These are phyloP conservation scores for Artemisia tridentata DNA, from an alignment of 129 eudicot species.

Conservation along the genomic window DNA sequence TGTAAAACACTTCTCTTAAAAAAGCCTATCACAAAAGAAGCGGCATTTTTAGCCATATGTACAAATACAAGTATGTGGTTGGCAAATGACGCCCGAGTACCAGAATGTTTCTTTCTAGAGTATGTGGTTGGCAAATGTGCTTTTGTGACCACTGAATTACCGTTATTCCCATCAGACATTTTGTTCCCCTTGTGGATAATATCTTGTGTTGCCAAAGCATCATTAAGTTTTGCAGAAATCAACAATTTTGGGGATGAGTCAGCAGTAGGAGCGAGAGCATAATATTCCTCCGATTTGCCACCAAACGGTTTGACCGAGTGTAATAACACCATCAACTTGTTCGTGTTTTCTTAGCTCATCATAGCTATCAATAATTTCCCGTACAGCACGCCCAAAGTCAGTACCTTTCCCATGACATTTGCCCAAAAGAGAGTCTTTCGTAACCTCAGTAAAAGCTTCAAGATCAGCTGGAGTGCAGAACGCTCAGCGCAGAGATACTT, in stretches of 20 bases:
- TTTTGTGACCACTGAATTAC: not conserved
- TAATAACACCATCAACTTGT: constrained; percentile 24
- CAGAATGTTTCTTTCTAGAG: too few species aligned
- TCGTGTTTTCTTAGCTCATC: constrained; percentile 59
- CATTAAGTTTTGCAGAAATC: constrained; percentile 34
- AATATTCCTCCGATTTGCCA: constrained; percentile 39
- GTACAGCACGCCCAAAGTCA: constrained; percentile 79
- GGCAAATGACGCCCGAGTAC: too few species aligned
- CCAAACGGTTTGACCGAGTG: constrained; percentile 33
- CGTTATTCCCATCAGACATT: constrained; percentile 11
- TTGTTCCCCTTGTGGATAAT: constrained; percentile 26
- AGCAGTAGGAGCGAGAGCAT: constrained; percentile 27
- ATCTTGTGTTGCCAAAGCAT: constrained; percentile 39
- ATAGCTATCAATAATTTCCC: constrained; percentile 66
- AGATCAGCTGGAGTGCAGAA: constrained; percentile 91
- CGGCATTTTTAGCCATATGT: not conserved
- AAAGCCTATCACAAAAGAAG: constrained; percentile 3
- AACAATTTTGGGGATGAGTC: constrained; percentile 30
- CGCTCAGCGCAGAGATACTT: constrained; percentile 50
- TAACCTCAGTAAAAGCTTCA: constrained; percentile 87
- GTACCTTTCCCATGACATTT: constrained; percentile 21
- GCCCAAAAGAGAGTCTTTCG: constrained; percentile 50
- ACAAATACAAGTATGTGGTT: too few species aligned
- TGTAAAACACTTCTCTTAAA: not conserved
- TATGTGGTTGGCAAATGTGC: too few species aligned